A percentile compares a stretch with the other conserved stretches of the same genome.
These are phyloP conservation scores for Neurospora sp. DNA, from an alignment of 495 filamentous ascomycete genomes.

Conservation along the genomic window DNA sequence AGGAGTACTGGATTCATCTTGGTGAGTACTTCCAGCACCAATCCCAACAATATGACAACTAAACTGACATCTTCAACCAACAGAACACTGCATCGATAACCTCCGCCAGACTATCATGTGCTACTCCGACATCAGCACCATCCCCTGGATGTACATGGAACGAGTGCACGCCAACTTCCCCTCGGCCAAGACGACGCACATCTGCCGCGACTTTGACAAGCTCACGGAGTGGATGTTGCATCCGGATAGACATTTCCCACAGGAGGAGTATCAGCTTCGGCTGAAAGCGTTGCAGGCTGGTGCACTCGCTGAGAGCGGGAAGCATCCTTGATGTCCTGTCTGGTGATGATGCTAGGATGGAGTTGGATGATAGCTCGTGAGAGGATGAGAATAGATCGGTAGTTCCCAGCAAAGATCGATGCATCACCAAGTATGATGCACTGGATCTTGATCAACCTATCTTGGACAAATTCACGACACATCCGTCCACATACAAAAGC, in stretches of 20 bases:
- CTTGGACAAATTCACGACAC: background rate
- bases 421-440: background rate
- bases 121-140: conserved; percentile 17
- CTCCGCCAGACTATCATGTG: conserved; percentile 28
- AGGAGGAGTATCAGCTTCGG: conserved; percentile 3
- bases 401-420: background rate
- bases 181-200: conserved; percentile 3
- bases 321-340: background rate
- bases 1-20: conserved; percentile 3
- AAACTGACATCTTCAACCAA: background rate
- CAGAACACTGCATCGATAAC: conserved; percentile 24
- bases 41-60: background rate
- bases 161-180: background rate
- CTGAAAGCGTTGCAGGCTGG: background rate
- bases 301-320: background rate
- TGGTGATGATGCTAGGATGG: background rate
- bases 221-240: conserved; percentile 2
- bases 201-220: conserved; percentile 6
- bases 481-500: background rate
- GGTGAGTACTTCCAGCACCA: background rate
- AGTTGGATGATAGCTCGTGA: background rate
- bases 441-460: background rate
- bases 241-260: background rate
- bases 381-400: background rate
- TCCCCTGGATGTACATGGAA: conserved; percentile 1